Evolutionary conservation across 1,284 basidiomycete species (phyloP), one percentile per base, ranked within the genome.

Genomic region (Pyrrhoderma lamaoense): DNA sequence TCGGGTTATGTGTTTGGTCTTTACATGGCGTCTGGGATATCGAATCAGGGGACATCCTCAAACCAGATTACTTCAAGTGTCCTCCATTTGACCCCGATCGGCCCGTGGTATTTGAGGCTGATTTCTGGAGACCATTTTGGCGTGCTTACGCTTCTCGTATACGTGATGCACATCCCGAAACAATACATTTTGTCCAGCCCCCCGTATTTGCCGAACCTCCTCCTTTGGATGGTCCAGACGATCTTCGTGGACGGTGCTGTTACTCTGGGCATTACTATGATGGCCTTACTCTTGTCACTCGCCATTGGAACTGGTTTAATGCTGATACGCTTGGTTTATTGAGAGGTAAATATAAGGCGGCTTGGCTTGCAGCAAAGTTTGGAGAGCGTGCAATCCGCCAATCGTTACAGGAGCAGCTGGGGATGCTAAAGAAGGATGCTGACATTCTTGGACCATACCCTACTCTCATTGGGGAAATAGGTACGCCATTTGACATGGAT

Each of bases 261-360:
- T 85, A 89, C 56, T 86, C 90, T 0, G 77, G 83, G 0, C 95
- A 99, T 67, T 99, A 93, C 65, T 99, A 98, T 65, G 95, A 99
- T 62, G 95, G 95, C 1, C 73, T 97, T 42, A 89, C 87, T 5
- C 75, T 89, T 16, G 70, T 90, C 25, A 89, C 88, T 34, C 74
- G 87, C 27, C 89, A 93, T 60, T 95, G 91, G 93, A 89, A 93
- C 64, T 93, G 88, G 90, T 92, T 95, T 76, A 98, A 98, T 61
- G 94, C 93, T 1, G 95, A 99, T 66, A 91, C 94, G 0, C 70
- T 99, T 0, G 95, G 95, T 1, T 67, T 98, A 7, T 68, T 98
- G 38, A 73, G 95, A 38, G 91, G 91, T 16, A 92, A 92, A 62
- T 99, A 98, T 66, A 75, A 75, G 61, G 81, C 65, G 67, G 83